phyloP scores from a whole-genome alignment of 441 rosid species.

The Adansonia rubrostipa region DNA sequence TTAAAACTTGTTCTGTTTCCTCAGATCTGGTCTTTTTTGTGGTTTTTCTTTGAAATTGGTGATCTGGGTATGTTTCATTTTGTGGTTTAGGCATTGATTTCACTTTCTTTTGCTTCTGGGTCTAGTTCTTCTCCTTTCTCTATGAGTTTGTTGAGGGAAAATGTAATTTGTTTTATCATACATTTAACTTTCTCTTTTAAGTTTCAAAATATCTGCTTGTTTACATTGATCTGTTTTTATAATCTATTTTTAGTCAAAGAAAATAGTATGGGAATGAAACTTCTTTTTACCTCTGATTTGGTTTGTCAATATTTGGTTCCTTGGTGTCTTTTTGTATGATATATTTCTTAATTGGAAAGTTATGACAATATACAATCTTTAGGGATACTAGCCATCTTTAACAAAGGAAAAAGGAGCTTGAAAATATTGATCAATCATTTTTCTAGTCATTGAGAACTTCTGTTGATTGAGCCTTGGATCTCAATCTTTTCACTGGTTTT shows the following conservation, averaged over 20 bases:
- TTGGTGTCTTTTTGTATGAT: constrained; percentile 8
- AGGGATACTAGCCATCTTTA: not conserved
- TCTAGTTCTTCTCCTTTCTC: not conserved
- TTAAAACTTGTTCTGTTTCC: constrained; percentile 12
- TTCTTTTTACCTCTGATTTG: constrained; percentile 27
- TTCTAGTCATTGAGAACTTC: constrained; percentile 8
- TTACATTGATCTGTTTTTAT: constrained; percentile 25
- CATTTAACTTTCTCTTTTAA: not conserved
- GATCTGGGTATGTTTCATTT: constrained; percentile 35
- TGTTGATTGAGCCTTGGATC: constrained; percentile 24
- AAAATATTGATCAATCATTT: constrained; percentile 27
- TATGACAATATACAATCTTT: constrained; percentile 15
- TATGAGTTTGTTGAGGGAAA: not conserved
- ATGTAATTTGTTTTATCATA: not conserved
- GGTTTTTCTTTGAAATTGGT: constrained; percentile 27
- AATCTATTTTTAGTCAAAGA: constrained; percentile 11
- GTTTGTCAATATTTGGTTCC: constrained; percentile 15
- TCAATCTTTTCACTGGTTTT: not conserved
- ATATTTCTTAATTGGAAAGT: constrained; percentile 19
- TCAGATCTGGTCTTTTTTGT: constrained; percentile 48
- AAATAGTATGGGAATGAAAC: constrained; percentile 17
- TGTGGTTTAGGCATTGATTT: constrained; percentile 25
- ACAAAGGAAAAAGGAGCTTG: not conserved
- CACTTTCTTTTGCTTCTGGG: constrained; percentile 15
- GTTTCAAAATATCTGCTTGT: constrained; percentile 26